Base-by-base conservation (phyloP, 768 basidiomycete genomes). In the Termitomyces sp. region DNA sequence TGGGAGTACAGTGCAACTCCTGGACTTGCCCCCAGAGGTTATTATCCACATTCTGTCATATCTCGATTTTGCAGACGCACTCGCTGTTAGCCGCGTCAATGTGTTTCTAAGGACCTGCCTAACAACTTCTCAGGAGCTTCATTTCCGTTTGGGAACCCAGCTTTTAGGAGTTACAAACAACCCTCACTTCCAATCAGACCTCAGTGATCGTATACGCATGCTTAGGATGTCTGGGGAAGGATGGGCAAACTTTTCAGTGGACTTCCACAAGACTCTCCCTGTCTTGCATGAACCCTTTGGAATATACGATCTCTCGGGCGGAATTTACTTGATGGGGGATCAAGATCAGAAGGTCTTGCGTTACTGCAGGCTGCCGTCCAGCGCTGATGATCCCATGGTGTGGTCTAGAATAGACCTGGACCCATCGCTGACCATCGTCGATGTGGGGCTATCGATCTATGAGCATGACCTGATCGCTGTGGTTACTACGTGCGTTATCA, bases 381-480 rank as follows among this genome's bases (percentile, higher is more conserved):
- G 43, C 23, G 57, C 56, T 14, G 60, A 58, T 9, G 70, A 75
- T 23, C 55, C 62, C 11, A 23, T 63, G 2, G 59, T 54, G 16
- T 77, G 75, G 75, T 65, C 58, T 32, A 57, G 43, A 29, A 65
- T 77, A n/a, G 48, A 63, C 17, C 58, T 71, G 27, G 63, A 66
- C 17, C 59, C 67, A 4, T 45, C 43, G 34, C 46, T 43, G 17
- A 62, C 59, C 14, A 69, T 78, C 51, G 66, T 81, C 27, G 78
- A 81, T 60, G 71, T 81, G 60, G 77, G 76, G 5, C 59, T 79
- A 17, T 71, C 72, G 27, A 59, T 78, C 2, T 68, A 74, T 23
- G 77, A 79, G 58, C 77, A 81, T 52, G 77, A 81, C 61, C 63
- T 81, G 32, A 66, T 79, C 27, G 77, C 68, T 4, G 58, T 78